phyloP scores from a whole-genome alignment of 441 rosid species.

The Sinapis alba region DNA sequence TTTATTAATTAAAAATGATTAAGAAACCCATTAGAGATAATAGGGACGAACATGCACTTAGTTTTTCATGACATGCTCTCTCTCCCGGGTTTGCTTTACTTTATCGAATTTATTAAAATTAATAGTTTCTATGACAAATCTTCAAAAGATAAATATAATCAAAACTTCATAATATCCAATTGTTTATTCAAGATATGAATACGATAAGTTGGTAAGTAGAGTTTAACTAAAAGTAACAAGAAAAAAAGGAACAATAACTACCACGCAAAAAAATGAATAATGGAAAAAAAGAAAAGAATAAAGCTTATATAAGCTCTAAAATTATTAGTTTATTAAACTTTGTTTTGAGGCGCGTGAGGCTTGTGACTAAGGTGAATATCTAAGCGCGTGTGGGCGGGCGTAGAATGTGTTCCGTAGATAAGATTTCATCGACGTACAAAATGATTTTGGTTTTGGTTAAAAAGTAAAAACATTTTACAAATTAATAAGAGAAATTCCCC shows the following conservation, averaged over 20 bases:
- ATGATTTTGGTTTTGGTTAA: slow-evolving; percentile 25
- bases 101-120: not conserved
- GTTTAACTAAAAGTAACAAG: not conserved
- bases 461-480: slow-evolving; percentile 4
- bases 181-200: slow-evolving; percentile 14
- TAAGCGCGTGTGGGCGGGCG: too few relatives aligned
- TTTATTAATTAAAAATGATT: too few relatives aligned
- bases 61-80: not conserved
- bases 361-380: too few relatives aligned
- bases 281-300: too few relatives aligned
- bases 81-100: too few relatives aligned
- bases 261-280: not conserved
- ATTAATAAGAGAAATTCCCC: too few relatives aligned
- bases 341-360: too few relatives aligned
- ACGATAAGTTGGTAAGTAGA: not conserved
- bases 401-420: slow-evolving; percentile 18
- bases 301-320: too few relatives aligned
- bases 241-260: not conserved
- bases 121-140: not conserved
- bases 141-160: not conserved
- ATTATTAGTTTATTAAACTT: too few relatives aligned
- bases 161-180: not conserved
- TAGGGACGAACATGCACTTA: too few relatives aligned
- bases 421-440: slow-evolving; percentile 26
- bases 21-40: too few relatives aligned